phyloP scores from a whole-genome alignment of 2,329 filamentous ascomycete genomes.

The Dactylella cylindrospora region DNA sequence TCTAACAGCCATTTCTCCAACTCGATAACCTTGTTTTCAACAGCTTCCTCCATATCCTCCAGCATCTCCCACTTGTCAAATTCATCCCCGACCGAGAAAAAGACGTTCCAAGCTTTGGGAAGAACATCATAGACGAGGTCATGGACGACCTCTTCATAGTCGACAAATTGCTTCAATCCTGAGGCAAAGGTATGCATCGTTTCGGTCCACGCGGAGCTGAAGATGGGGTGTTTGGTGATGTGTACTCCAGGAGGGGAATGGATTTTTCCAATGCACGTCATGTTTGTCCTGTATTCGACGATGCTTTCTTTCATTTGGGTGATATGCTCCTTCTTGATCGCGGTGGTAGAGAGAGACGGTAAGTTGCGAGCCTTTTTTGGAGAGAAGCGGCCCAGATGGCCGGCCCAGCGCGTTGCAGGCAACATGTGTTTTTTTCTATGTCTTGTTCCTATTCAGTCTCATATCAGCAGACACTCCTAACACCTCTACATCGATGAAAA shows the following conservation, averaged over 20 bases:
- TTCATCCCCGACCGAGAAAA: background rate
- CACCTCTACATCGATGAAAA: too few relatives aligned
- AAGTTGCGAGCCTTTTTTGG: too few relatives aligned
- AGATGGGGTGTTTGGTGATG: too few relatives aligned
- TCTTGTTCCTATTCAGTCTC: too few relatives aligned
- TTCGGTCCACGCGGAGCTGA: too few relatives aligned
- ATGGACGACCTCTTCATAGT: background rate
- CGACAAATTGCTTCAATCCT: background rate
- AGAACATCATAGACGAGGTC: background rate
- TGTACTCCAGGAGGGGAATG: background rate
- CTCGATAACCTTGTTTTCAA: background rate
- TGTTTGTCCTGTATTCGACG: background rate
- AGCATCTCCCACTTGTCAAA: background rate
- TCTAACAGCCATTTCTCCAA: background rate
- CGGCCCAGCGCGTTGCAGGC: too few relatives aligned
- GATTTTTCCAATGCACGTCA: background rate
- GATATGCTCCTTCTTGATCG: background rate
- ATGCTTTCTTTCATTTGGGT: background rate
- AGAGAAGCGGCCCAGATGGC: too few relatives aligned
- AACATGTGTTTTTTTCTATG: too few relatives aligned
- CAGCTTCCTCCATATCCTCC: background rate
- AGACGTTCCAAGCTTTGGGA: constrained; percentile 7
- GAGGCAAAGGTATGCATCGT: background rate
- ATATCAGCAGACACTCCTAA: too few relatives aligned
- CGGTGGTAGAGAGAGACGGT: too few relatives aligned